Conservation (phyloP, 495 filamentous ascomycete species). For the Polyplosphaeria fusca region DNA sequence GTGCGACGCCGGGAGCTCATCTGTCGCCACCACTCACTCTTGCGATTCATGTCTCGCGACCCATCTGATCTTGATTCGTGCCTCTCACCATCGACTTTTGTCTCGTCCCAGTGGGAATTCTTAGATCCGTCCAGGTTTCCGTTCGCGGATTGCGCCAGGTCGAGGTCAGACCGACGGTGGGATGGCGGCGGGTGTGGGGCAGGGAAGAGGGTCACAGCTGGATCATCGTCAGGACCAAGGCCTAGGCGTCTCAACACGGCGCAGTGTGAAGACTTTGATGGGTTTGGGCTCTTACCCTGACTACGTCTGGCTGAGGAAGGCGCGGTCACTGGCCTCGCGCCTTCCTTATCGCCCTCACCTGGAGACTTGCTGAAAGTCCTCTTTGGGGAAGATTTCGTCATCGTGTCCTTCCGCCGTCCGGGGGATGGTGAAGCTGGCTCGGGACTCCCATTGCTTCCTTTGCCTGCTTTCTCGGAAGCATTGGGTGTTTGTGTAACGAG, state of each 20-base stretch:
- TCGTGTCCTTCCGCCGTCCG: slow-evolving; percentile 22
- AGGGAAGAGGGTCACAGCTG: slow-evolving; percentile 24
- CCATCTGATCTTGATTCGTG: slow-evolving; percentile 13
- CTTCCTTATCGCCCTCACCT: slow-evolving; percentile 18
- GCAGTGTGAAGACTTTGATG: slow-evolving; percentile 10
- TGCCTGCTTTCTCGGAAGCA: slow-evolving; percentile 1
- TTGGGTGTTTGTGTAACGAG: slow-evolving; percentile 26
- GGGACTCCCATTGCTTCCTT: slow-evolving; percentile 3
- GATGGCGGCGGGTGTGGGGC: slow-evolving; percentile 13
- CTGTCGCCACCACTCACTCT: slow-evolving; percentile 31
- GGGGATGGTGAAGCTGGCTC: not conserved
- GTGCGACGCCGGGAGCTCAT: slow-evolving; percentile 25
- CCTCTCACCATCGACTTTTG: slow-evolving; percentile 20
- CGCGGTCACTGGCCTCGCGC: slow-evolving; percentile 26
- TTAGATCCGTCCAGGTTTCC: slow-evolving; percentile 26
- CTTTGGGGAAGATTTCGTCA: slow-evolving; percentile 16
- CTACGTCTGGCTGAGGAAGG: slow-evolving; percentile 25
- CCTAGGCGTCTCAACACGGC: slow-evolving; percentile 2
- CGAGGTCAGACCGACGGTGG: slow-evolving; percentile 28
- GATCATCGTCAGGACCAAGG: slow-evolving; percentile 27
- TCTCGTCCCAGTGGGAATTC: slow-evolving; percentile 17
- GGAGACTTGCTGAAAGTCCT: slow-evolving; percentile 1
- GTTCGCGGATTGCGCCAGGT: slow-evolving; percentile 23
- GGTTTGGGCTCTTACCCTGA: slow-evolving; percentile 26
- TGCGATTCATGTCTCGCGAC: slow-evolving; percentile 17